Evolutionary conservation across 345 rosid genomes (phyloP), one percentile per base, ranked within the genome.

Genomic region (Linum usitatissimum): DNA sequence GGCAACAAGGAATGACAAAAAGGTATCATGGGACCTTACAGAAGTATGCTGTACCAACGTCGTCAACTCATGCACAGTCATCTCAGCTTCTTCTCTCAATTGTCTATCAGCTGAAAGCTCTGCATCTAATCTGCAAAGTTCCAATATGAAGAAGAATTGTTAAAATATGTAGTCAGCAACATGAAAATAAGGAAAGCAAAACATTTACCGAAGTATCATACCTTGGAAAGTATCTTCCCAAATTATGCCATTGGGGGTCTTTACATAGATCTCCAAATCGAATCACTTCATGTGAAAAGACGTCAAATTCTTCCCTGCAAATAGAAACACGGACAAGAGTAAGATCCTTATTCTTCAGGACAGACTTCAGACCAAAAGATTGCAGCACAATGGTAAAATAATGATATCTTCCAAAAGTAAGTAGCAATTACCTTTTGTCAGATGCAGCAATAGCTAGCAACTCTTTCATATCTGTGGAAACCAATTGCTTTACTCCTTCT

Each of bases 241-340:
- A 74, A 70, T 86, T 84, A 75, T 85, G 97, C 99, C 94, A 93
- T 48, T 87, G 96, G 3, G 87, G 78, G 67, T 90, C 96, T 70
- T 86, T 90, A 68, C 96, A 93, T 64, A 48, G 74, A 73, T 87
- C 81, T 64, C 99, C 99, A 59, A 93, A 93, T 74, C 99, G 82
- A 55, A 90, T 61, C 28, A 90, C 91, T 77, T 93, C 99, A 28
- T 80, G 66, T 18, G 84, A 72, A 73, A 93, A 82, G 61, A 86
- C 73, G 73, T 83, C 86, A 13, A 89, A 79, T 78, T 92, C 97
- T 80, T 92, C 94, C 73, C 96, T 92, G 64, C 54, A 73, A 62
- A 57, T 55, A 45, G 49, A 61, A 45, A n/a, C 48, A 71, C 30
- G 9, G 31, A 5, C 45, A 1, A 39, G 18, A 18, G 17, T 30